These are phyloP conservation scores for Candida michaelii DNA, from an alignment of 805 yeast genomes.

Conservation along the genomic window DNA sequence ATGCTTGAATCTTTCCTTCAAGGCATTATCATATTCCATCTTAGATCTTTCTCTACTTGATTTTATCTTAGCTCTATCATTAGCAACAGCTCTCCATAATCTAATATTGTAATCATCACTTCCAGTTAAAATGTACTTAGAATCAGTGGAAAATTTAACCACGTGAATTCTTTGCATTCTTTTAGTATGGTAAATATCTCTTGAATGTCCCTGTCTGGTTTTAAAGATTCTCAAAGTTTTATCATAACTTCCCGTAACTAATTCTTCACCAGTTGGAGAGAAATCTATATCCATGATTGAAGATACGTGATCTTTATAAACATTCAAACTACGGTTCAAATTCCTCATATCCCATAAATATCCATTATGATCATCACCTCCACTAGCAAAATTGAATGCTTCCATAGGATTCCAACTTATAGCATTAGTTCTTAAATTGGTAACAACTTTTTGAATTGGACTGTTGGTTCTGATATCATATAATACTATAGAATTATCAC, in stretches of 20 bases:
- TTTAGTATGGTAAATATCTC: slow-evolving; percentile 94
- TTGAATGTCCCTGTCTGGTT: slow-evolving; percentile 79
- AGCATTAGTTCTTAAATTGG: slow-evolving; percentile 78
- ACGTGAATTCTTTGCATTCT: slow-evolving; percentile 95
- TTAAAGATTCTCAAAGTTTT: slow-evolving; percentile 83
- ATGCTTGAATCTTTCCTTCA: slow-evolving; percentile 87
- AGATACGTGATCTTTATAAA: slow-evolving; percentile 92
- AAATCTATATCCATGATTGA: slow-evolving; percentile 95
- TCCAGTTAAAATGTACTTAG: slow-evolving; percentile 82
- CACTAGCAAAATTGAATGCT: slow-evolving; percentile 89
- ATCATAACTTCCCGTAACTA: slow-evolving; percentile 94
- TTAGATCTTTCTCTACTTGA: slow-evolving; percentile 77
- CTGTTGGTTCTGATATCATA: slow-evolving; percentile 89
- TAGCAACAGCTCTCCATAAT: slow-evolving; percentile 86
- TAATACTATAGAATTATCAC: slow-evolving; percentile 86
- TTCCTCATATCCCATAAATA: slow-evolving; percentile 97
- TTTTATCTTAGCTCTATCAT: slow-evolving; percentile 79
- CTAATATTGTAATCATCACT: slow-evolving; percentile 96
- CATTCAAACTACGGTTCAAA: slow-evolving; percentile 74
- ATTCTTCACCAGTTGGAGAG: slow-evolving; percentile 94
- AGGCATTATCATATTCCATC: slow-evolving; percentile 85
- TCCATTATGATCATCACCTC: slow-evolving; percentile 90
- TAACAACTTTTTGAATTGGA: slow-evolving; percentile 88
- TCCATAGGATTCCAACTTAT: slow-evolving; percentile 98
- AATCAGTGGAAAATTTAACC: slow-evolving; percentile 83